Evolutionary conservation across 352 stramenopile species (phyloP).

Genomic region (Phytopythium mirpurense): DNA sequence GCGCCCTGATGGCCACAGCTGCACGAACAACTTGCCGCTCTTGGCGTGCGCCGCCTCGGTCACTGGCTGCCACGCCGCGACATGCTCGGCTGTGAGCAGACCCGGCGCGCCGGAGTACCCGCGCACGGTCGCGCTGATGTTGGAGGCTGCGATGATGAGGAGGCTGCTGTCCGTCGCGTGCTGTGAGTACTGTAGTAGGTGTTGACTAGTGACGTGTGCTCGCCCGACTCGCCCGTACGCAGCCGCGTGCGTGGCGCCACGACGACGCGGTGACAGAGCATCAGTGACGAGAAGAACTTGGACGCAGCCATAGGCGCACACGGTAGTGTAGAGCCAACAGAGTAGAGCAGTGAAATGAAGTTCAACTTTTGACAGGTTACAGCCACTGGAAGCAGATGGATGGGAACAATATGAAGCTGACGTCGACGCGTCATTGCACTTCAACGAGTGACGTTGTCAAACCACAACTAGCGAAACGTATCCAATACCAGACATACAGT

Average conservation of each 20-base stretch:
- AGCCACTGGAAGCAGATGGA: constrained; percentile 6
- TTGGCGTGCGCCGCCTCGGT: constrained; percentile 62
- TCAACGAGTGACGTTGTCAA: not conserved
- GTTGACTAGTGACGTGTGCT: constrained; percentile 28
- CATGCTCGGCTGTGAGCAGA: constrained; percentile 42
- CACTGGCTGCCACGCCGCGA: constrained; percentile 45
- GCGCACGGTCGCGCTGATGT: constrained; percentile 28
- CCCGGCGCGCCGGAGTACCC: constrained; percentile 32
- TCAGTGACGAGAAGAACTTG: not conserved
- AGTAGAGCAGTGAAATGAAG: no score
- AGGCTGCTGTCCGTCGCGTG: constrained; percentile 33
- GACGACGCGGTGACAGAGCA: not conserved
- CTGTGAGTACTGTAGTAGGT: constrained; percentile 39
- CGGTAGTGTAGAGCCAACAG: no score
- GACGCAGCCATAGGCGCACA: no score
- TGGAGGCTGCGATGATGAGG: constrained; percentile 47
- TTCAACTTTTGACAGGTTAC: no score
- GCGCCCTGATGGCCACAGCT: constrained; percentile 26
- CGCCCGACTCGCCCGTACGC: constrained; percentile 23
- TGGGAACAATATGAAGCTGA: not conserved
- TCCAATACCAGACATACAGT: not conserved
- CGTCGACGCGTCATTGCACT: constrained; percentile 1
- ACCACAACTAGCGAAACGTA: not conserved
- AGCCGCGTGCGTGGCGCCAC: constrained; percentile 48
- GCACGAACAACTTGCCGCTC: constrained; percentile 24